Conservation (phyloP, 2,329 filamentous ascomycete species). For the Nemania abortiva region DNA sequence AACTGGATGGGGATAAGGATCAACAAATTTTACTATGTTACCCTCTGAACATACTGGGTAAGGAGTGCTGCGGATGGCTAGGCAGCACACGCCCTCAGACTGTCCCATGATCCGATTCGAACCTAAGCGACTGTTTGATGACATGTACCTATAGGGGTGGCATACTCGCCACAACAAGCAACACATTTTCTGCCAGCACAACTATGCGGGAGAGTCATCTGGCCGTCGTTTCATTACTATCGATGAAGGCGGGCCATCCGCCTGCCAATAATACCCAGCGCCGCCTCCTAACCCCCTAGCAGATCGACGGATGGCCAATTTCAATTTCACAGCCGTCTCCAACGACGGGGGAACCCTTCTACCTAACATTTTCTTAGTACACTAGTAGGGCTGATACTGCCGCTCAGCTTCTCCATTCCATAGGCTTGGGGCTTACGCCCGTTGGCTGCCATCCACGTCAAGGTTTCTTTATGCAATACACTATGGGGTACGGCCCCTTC, state of each 20-base stretch:
- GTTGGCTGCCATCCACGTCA: constrained; percentile 3
- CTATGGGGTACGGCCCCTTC: background rate
- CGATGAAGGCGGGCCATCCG: constrained; percentile 31
- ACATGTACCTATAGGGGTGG: constrained; percentile 2
- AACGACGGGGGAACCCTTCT: background rate
- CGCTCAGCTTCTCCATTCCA: background rate
- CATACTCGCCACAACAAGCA: constrained; percentile 25
- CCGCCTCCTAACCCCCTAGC: constrained; percentile 11
- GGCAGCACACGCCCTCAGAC: background rate
- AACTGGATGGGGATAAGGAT: constrained; percentile 15
- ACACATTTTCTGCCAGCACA: background rate
- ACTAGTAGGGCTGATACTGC: constrained; percentile 21
- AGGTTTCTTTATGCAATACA: background rate
- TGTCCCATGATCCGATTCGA: constrained; percentile 25
- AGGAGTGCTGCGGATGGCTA: background rate
- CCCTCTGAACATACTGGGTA: background rate
- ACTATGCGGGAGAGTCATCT: background rate
- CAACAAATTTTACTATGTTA: background rate
- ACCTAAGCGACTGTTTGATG: constrained; percentile 2
- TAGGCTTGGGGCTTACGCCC: background rate
- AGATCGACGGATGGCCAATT: constrained; percentile 13
- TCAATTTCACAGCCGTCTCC: background rate
- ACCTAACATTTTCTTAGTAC: background rate
- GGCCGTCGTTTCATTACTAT: constrained; percentile 6
- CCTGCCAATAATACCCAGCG: constrained; percentile 25